A percentile compares a stretch with the other conserved stretches of the same genome.
These are phyloP conservation scores for Saccharum hybrid DNA, from an alignment of 202 grass and related monocot species.

Conservation along the genomic window DNA sequence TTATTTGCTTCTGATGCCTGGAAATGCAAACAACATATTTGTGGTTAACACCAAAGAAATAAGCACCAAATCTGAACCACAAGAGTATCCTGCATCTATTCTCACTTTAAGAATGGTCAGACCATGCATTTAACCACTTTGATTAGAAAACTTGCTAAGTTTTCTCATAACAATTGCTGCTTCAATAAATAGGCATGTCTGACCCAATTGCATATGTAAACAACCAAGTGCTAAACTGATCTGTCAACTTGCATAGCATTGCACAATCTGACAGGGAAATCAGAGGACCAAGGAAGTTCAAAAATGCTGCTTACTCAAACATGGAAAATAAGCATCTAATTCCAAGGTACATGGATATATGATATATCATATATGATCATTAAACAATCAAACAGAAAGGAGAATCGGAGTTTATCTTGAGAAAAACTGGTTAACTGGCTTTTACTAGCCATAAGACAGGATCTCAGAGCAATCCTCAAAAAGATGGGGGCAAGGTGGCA, in stretches of 20 bases:
- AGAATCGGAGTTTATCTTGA: not conserved
- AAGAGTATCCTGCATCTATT: not conserved
- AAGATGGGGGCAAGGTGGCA: not conserved
- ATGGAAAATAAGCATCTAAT: not conserved
- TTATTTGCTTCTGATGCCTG: conserved; percentile 72
- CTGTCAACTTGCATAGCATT: conserved; percentile 14
- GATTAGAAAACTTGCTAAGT: not conserved
- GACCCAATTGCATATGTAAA: not conserved
- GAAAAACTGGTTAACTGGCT: not conserved
- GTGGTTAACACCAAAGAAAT: not conserved
- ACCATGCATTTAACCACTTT: conserved; percentile 26
- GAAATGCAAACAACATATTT: conserved; percentile 46
- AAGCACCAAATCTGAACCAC: conserved; percentile 26
- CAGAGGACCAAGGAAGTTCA: not conserved
- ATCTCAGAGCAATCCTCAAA: not conserved
- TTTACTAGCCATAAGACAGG: not conserved
- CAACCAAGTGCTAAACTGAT: conserved; percentile 10
- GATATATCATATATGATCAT: not conserved
- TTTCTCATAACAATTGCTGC: conserved; percentile 17
- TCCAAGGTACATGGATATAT: not conserved
- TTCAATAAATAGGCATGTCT: not conserved
- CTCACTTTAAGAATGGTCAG: conserved; percentile 9
- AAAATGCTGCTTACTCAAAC: conserved; percentile 15
- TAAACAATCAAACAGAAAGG: conserved; percentile 24
- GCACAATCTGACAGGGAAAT: conserved; percentile 1